Base-by-base conservation (phyloP, 2,329 filamentous ascomycete species). In the Fusarium beomiforme region DNA sequence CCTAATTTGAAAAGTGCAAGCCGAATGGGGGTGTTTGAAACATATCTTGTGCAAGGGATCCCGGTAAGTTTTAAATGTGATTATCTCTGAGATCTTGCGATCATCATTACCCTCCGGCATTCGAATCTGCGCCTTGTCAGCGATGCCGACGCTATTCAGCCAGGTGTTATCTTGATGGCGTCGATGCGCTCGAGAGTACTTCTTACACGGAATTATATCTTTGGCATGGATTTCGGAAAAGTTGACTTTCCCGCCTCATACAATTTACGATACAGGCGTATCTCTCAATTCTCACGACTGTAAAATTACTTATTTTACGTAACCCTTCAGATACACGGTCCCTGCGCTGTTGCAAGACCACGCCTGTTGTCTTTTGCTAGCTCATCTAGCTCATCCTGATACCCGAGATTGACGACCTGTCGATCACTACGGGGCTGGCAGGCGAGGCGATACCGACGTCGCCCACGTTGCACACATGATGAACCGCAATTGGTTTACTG, bases 341-440 rank as follows among this genome's bases (percentile, higher is more conserved):
- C 54, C 47, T 51, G 43, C 37, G 39, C 42, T 42, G n/a, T 33
- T 47, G 31, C 31, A 24, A 64, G 50, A 67, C 65, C 58, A 53
- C 63, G 29, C 37, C 53, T 69, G 50, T 53, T 71, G 26, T 34
- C 50, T 31, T 51, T 53, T 67, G 47, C 47, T 64, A 71, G 67
- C 53, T 62, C 51, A 49, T 46, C 57, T 64, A 72, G 67, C 55
- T 64, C 49, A 44, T 41, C 53, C 71, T 76, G 75, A 77, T 76
- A 76, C 70, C 75, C 75, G 75, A 76, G 75, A 76, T 74, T 76
- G 71, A 67, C 71, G 73, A 76, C 69, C 39, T 70, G 75, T 70
- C 75, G 75, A 76, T 76, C 75, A 68, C 59, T 46, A 74, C 64
- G 59, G 61, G 69, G 72, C 64, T 71, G 50, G 59, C 54, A 69